A percentile compares a stretch with the other conserved stretches of the same genome.
These are phyloP conservation scores for Priceomyces fermenticarens DNA, from an alignment of 805 yeast genomes.

Conservation along the genomic window DNA sequence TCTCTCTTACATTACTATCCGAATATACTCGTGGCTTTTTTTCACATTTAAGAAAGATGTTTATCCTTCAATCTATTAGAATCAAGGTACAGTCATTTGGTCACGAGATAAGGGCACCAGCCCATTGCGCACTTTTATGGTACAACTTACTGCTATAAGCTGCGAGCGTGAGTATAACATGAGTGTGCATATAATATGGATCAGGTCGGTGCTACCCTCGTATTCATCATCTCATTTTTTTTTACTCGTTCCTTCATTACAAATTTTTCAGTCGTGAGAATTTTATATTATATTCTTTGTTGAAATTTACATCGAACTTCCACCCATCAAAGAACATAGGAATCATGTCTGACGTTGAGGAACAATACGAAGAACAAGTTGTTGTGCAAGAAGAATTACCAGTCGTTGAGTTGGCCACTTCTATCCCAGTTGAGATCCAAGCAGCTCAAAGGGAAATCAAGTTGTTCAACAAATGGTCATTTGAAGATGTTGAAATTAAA, in stretches of 20 bases:
- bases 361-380: constrained; percentile 57
- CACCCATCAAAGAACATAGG: constrained; percentile 6
- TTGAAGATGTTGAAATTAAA: constrained; percentile 95
- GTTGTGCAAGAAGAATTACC: constrained; percentile 83
- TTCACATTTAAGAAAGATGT: too few relatives aligned
- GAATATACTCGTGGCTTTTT: too few relatives aligned
- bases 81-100: too few relatives aligned
- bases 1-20: too few relatives aligned
- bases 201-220: too few relatives aligned
- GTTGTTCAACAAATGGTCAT: constrained; percentile 99
- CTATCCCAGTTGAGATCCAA: constrained; percentile 95
- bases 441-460: constrained; percentile 94
- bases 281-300: constrained; percentile 1
- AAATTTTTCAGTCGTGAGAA: constrained; percentile 1
- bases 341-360: constrained; percentile 86
- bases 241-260: background rate
- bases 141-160: too few relatives aligned
- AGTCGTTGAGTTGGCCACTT: constrained; percentile 85
- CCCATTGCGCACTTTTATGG: too few relatives aligned
- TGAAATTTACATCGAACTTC: constrained; percentile 1
- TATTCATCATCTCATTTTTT: background rate
- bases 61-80: too few relatives aligned
- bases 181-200: too few relatives aligned
- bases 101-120: too few relatives aligned
- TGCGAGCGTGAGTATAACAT: too few relatives aligned